Conservation (phyloP, 106 monocot species). For the Dactylorhiza incarnata region DNA sequence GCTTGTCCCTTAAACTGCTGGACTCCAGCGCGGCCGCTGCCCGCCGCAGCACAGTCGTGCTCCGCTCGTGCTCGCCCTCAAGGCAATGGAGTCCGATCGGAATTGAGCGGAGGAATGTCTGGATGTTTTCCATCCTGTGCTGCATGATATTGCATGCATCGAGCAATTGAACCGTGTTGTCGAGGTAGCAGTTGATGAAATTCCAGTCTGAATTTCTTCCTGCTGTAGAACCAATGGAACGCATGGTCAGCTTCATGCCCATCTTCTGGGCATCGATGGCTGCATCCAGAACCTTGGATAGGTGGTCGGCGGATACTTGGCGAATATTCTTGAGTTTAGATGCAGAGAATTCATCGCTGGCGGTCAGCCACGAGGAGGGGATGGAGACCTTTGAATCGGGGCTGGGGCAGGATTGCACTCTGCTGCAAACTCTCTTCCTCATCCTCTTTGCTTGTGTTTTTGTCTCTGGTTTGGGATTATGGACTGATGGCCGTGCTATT, state of each 20-base stretch:
- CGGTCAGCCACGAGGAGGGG: neutral
- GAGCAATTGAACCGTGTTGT: neutral
- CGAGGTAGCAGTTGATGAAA: neutral
- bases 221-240: neutral
- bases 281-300: neutral
- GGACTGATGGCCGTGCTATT: no score
- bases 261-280: neutral
- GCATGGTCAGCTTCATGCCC: neutral
- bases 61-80: constrained; percentile 3
- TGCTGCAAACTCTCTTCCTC: neutral
- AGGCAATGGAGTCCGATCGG: neutral
- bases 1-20: neutral
- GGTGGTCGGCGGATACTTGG: neutral
- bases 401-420: neutral
- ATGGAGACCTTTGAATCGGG: neutral
- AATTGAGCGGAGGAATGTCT: neutral
- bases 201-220: neutral
- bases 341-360: neutral
- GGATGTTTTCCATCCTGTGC: neutral
- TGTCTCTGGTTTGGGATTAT: no score
- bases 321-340: neutral
- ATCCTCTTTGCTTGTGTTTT: no score
- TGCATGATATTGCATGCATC: constrained; percentile 1
- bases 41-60: neutral
- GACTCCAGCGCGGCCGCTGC: neutral